Conservation (phyloP, 225 moss, liverwort and hornwort genomes). For the Physcomitrium patens region DNA sequence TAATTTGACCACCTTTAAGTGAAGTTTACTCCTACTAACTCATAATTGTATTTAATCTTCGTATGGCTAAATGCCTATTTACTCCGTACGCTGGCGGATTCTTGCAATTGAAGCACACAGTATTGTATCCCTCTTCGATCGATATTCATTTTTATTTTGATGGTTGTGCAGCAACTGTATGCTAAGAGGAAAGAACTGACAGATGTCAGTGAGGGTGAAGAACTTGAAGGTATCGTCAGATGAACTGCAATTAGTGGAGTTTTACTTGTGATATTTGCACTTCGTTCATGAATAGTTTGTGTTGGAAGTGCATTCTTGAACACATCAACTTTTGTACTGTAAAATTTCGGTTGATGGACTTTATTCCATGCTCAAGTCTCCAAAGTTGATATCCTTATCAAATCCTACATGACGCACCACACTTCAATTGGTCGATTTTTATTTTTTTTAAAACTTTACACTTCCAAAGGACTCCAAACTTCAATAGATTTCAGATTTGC, state of each 20-base stretch:
- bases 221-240: conserved; percentile 75
- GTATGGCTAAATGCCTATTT: background rate
- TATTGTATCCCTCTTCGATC: background rate
- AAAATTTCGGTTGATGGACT: conserved; percentile 7
- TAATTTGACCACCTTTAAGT: background rate
- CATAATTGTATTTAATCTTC: no score
- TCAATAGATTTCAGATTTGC: background rate
- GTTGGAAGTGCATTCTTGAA: background rate
- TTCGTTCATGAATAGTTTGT: conserved; percentile 17
- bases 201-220: conserved; percentile 52
- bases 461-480: background rate
- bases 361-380: conserved; percentile 1
- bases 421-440: no score
- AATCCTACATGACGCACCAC: background rate
- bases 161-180: conserved; percentile 73
- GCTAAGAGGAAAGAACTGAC: conserved; percentile 65
- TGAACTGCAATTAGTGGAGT: background rate
- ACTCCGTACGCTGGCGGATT: conserved; percentile 7
- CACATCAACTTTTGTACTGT: background rate
- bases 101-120: conserved; percentile 9
- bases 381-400: background rate
- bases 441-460: no score
- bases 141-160: conserved; percentile 25
- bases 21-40: background rate
- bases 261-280: background rate